Evolutionary conservation across 306 rosid genomes (phyloP).

Genomic region (Prunus mongolica): DNA sequence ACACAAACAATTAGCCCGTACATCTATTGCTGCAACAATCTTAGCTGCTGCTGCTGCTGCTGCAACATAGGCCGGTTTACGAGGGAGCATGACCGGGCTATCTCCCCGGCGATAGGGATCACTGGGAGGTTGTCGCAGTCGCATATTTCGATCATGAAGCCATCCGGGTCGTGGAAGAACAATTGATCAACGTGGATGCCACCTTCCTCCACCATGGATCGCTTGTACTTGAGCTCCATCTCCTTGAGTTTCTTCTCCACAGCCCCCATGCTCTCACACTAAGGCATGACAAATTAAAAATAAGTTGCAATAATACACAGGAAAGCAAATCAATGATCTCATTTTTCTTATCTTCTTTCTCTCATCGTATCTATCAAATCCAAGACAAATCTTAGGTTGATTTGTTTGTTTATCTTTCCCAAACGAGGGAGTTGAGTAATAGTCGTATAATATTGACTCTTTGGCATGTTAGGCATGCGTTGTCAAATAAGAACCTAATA

Average conservation of each 20-base stretch:
- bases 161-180: constrained; percentile 96
- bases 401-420: no score
- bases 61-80: constrained; percentile 26
- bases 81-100: constrained; percentile 37
- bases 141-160: constrained; percentile 95
- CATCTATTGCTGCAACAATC: constrained; percentile 10
- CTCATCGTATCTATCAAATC: no score
- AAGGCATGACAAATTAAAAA: not conserved
- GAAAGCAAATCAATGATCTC: no score
- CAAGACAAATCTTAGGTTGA: no score
- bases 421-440: no score
- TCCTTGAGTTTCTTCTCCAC: constrained; percentile 88
- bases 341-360: no score
- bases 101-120: constrained; percentile 49
- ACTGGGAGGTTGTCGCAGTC: constrained; percentile 85
- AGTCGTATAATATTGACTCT: no score
- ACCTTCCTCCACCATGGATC: constrained; percentile 75
- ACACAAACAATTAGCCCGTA: not conserved
- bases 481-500: not conserved
- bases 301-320: no score
- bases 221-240: constrained; percentile 52
- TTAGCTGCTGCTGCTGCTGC: constrained; percentile 28
- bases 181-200: constrained; percentile 75
- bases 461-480: not conserved
- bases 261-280: constrained; percentile 90